Conservation (phyloP, 164 flowering plant genomes). For the Vitis rotundifolia region DNA sequence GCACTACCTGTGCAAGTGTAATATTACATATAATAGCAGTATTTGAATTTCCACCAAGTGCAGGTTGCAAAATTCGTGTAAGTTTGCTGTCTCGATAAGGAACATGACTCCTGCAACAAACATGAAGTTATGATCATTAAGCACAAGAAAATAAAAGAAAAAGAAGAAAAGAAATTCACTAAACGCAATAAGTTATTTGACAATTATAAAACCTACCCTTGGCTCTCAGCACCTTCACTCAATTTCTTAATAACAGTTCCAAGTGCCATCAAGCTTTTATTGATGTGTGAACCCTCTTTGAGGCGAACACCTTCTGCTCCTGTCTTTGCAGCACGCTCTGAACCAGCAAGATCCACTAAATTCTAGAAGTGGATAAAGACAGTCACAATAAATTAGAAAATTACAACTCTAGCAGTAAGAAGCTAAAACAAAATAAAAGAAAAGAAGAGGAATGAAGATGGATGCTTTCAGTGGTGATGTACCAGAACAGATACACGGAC, state of each 20-base stretch:
- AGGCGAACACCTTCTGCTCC: slow-evolving; percentile 96
- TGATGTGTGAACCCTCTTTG: slow-evolving; percentile 98
- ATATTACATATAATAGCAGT: slow-evolving; percentile 98
- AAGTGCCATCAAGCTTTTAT: slow-evolving; percentile 95
- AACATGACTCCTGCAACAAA: slow-evolving; percentile 74
- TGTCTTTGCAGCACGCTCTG: slow-evolving; percentile 98
- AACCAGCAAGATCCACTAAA: slow-evolving; percentile 96
- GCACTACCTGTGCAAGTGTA: slow-evolving; percentile 90
- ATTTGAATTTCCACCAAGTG: slow-evolving; percentile 93
- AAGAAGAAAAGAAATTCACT: not conserved
- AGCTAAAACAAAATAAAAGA: not conserved
- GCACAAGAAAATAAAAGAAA: not conserved
- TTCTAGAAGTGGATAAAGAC: slow-evolving; percentile 44
- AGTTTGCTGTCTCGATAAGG: slow-evolving; percentile 96
- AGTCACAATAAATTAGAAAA: not conserved
- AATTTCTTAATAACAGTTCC: slow-evolving; percentile 96
- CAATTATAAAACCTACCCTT: slow-evolving; percentile 62
- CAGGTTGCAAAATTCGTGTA: slow-evolving; percentile 95
- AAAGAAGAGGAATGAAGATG: not conserved
- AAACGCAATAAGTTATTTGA: not conserved
- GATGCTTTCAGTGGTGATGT: slow-evolving; percentile 14
- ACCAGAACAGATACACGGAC: slow-evolving; percentile 98
- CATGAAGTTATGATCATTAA: not conserved
- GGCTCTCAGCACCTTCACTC: slow-evolving; percentile 97
- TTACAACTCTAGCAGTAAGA: not conserved